These are phyloP conservation scores for Pilasporangium apinafurcum DNA, from an alignment of 352 stramenopile species.

Conservation along the genomic window DNA sequence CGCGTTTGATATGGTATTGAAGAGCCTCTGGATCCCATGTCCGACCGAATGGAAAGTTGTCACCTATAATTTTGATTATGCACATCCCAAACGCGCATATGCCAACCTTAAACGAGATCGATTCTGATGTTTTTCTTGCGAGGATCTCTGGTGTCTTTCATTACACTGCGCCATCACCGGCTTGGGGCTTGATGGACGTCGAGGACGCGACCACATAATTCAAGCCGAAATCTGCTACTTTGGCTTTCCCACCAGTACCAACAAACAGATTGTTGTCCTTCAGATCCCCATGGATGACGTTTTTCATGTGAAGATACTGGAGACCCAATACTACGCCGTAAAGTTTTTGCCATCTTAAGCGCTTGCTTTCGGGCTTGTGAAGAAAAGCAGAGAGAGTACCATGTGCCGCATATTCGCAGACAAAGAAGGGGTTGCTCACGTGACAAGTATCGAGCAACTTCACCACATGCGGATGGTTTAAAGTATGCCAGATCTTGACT, in stretches of 20 bases:
- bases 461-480: constrained; percentile 33
- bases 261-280: constrained; percentile 15
- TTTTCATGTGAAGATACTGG: constrained; percentile 12
- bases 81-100: constrained; percentile 5
- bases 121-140: too few relatives aligned
- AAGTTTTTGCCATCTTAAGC: constrained; percentile 12
- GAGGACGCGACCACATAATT: constrained; percentile 1
- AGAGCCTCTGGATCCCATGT: neutral
- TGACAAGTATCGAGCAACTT: constrained; percentile 30
- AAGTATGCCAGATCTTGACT: constrained; percentile 21
- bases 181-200: too few relatives aligned
- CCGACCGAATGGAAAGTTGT: neutral
- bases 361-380: neutral
- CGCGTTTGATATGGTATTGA: neutral
- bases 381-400: constrained; percentile 20
- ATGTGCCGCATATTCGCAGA: constrained; percentile 19
- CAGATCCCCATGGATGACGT: constrained; percentile 14
- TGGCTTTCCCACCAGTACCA: constrained; percentile 8
- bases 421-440: constrained; percentile 26
- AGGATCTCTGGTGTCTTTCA: neutral
- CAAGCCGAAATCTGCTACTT: constrained; percentile 16
- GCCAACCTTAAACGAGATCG: neutral
- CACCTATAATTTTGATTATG: neutral
- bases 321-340: constrained; percentile 13
- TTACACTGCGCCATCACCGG: neutral